A percentile compares a stretch with the other conserved stretches of the same genome.
These are phyloP conservation scores for Urtica urens DNA, from an alignment of 306 rosid species.

Conservation along the genomic window DNA sequence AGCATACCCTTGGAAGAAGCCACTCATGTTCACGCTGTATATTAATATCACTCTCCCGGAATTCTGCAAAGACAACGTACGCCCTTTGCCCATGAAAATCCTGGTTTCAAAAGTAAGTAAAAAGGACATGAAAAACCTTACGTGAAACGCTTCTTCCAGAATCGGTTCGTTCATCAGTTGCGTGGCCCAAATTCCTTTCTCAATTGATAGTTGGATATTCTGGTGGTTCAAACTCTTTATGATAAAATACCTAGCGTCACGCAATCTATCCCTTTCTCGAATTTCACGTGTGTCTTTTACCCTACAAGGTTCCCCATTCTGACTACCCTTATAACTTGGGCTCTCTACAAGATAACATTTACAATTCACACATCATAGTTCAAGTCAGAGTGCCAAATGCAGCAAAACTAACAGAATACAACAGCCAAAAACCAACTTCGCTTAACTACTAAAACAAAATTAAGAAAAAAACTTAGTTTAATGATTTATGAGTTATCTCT, in stretches of 20 bases:
- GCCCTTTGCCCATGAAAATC: constrained; percentile 23
- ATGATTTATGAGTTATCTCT: too few relatives aligned
- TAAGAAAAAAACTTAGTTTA: too few relatives aligned
- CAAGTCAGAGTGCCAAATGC: neutral
- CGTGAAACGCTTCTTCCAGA: constrained; percentile 72
- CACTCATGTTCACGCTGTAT: constrained; percentile 81
- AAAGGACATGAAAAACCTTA: constrained; percentile 26
- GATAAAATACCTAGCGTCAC: constrained; percentile 42
- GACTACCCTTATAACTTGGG: constrained; percentile 38
- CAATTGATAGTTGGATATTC: constrained; percentile 46
- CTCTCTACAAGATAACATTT: constrained; percentile 37
- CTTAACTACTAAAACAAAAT: too few relatives aligned
- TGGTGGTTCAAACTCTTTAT: constrained; percentile 67
- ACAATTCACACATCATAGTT: constrained; percentile 9
- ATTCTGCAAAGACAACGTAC: constrained; percentile 53
- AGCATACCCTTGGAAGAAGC: constrained; percentile 80
- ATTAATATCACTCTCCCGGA: constrained; percentile 55
- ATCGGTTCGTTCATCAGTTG: constrained; percentile 69
- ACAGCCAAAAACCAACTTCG: too few relatives aligned
- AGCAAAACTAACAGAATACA: neutral
- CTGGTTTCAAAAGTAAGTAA: constrained; percentile 11
- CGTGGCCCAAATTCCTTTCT: constrained; percentile 89
- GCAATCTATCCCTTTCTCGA: constrained; percentile 30
- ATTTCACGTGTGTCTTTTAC: constrained; percentile 27
- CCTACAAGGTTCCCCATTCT: constrained; percentile 26